These are phyloP conservation scores for Fusarium sp. DNA, from an alignment of 2,329 filamentous ascomycete species.

Conservation along the genomic window DNA sequence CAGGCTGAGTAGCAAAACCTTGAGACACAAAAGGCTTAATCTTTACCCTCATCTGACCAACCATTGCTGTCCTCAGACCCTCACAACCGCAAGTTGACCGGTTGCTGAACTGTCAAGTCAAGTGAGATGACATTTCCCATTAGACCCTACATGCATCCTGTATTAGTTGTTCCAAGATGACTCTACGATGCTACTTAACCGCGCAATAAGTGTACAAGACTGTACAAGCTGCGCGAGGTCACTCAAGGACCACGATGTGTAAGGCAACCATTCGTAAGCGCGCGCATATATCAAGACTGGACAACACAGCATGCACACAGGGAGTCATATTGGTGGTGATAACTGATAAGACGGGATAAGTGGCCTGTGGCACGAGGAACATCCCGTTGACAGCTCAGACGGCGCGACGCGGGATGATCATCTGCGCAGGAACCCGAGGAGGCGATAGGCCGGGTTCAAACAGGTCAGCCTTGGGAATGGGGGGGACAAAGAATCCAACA, in stretches of 20 bases:
- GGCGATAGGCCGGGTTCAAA: constrained; percentile 40
- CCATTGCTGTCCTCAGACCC: constrained; percentile 17
- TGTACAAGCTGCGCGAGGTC: constrained; percentile 19
- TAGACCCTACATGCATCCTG: constrained; percentile 36
- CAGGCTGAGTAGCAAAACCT: not conserved
- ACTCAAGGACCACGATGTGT: constrained; percentile 37
- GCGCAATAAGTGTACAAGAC: not conserved
- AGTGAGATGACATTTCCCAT: constrained; percentile 11
- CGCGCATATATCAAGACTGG: constrained; percentile 25
- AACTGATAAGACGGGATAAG: constrained; percentile 34
- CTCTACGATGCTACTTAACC: constrained; percentile 16
- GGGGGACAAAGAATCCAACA: constrained; percentile 17
- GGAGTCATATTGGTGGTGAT: constrained; percentile 3
- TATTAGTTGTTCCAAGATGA: constrained; percentile 10
- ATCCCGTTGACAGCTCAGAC: constrained; percentile 45
- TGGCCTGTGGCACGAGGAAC: constrained; percentile 35
- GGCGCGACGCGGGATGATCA: constrained; percentile 48
- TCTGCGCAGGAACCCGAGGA: constrained; percentile 51
- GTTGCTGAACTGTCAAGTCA: constrained; percentile 10
- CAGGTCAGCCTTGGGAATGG: constrained; percentile 26
- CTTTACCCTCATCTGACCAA: constrained; percentile 1
- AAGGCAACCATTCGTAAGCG: constrained; percentile 41
- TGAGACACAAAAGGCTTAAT: not conserved
- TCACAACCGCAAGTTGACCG: not conserved
- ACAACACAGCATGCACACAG: constrained; percentile 13